These are phyloP conservation scores for Dianthus caryophyllus DNA, from an alignment of 148 eudicot genomes.

Conservation along the genomic window DNA sequence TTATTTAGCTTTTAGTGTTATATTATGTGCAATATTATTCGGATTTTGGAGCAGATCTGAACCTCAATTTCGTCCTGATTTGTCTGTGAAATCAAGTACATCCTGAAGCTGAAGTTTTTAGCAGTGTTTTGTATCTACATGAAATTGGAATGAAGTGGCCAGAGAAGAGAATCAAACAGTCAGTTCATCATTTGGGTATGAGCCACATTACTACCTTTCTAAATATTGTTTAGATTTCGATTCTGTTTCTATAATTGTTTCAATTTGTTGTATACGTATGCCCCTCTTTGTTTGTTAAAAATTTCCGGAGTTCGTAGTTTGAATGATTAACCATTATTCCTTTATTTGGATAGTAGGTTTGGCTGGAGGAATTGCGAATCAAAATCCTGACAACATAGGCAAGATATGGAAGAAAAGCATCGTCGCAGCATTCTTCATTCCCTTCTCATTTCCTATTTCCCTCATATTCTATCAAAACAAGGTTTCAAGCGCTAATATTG, in stretches of 20 bases:
- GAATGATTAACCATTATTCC: too few species aligned
- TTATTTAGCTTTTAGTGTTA: too few species aligned
- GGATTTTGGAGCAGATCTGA: neutral
- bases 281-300: neutral
- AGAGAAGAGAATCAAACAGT: neutral
- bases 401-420: too few species aligned
- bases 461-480: too few species aligned
- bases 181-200: slow-evolving; percentile 3
- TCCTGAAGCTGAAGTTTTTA: neutral
- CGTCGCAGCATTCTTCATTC: too few species aligned
- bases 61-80: neutral
- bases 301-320: too few species aligned
- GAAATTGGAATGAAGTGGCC: neutral
- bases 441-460: too few species aligned
- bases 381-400: too few species aligned
- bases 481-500: neutral
- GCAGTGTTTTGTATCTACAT: neutral
- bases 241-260: neutral
- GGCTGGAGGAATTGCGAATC: too few species aligned
- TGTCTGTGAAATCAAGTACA: neutral
- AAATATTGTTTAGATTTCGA: neutral
- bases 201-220: neutral
- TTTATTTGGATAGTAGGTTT: too few species aligned
- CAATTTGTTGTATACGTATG: neutral
- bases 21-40: neutral